Base-by-base conservation (phyloP, 2,329 filamentous ascomycete genomes). In the Diaporthe citriasiana region DNA sequence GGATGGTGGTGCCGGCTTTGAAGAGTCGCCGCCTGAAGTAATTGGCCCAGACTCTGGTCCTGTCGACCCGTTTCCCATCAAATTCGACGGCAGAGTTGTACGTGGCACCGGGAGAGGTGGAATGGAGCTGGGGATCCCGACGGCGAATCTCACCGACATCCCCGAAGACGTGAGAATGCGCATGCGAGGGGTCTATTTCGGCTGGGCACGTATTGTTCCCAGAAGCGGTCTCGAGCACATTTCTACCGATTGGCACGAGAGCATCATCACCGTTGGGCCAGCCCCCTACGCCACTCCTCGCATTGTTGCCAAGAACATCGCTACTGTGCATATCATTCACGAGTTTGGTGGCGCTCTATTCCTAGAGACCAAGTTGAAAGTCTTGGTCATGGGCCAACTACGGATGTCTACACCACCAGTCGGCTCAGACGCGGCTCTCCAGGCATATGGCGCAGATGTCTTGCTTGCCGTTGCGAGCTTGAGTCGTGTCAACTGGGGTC, bases 161-260 rank as follows among this genome's bases (percentile, higher is more conserved):
- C 84, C 89, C 0, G 87, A 88, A 35, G 85, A 89, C 45, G 80
- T 92, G 53, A 83, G 85, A 30, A 82, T 88, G 75, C 86, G 88
- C 4, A 84, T 93, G 66, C 82, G 84, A 17, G 92, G 92, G 0
- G 86, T 92, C 9, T 94, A 92, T 78, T 90, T 92, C 51, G 91
- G 90, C 4, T 94, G 92, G 92, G 88, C 87, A 0, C 82, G 86
- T 0, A 77, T 90, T 2, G 75, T 85, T 1, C 82, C 83, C 0
- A 79, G 80, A 0, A 80, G 82, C 30, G 79, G 78, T 0, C 76
- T 79, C 3, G 82, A 84, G 4, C 79, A 80, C 4, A 68, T 84
- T 2, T 80, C 84, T 0, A 74, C 80, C 4, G 83, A 86, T 42
- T 94, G 92, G 92, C 84, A 88, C 75, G 88, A 91, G 77, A 85